Evolutionary conservation across 2,329 filamentous ascomycete species (phyloP), one percentile per base, ranked within the genome.

Genomic region (Zopfia rhizophila): DNA sequence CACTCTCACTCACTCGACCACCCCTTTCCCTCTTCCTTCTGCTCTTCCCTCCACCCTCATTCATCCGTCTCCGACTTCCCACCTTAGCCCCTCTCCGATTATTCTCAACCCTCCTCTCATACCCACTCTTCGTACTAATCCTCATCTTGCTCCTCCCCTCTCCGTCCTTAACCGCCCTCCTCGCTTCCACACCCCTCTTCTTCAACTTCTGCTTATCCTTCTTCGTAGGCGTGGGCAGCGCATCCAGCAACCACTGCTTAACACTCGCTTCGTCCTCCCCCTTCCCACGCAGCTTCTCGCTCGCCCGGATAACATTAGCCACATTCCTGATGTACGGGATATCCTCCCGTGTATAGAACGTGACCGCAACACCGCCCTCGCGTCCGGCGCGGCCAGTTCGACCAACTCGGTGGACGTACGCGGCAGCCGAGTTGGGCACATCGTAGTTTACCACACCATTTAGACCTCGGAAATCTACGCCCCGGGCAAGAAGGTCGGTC

Each of bases 371-470:
- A 35, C 94, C 94, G 14, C 92, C 92, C 62, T 89, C 85, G 17
- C 92, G 83, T 0, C 94, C 94, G 0, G 92, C 94, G 16, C 94
- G 83, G 0, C 93, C 94, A 0, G 94, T 97, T 33, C 94, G 84
- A 0, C 94, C 94, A 0, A 94, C 91, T 8, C 94, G 89, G 73
- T 99, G 94, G 5, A 99, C 89, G 66, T 99, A 99, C 1, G 85
- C 86, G 0, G 92, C 93, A 4, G 89, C 88, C 0, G 89, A 92
- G n/a, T 87, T 90, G 0, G 94, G 94, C 7, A 97, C 91, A 70
- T 99, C 94, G 74, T 97, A 99, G 74, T 97, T 99, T 38, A 99
- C 89, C 0, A 99, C 92, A 32, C 92, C 91, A 63, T 97, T 97
- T 53, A 99, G 87, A 37, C 94, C 94, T 7, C 89, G 86, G 75